Percentiles rank a stretch among this genome's conserved stretches.
phyloP scores from a whole-genome alignment of 2,329 filamentous ascomycete genomes.

The Beauveria sp. region DNA sequence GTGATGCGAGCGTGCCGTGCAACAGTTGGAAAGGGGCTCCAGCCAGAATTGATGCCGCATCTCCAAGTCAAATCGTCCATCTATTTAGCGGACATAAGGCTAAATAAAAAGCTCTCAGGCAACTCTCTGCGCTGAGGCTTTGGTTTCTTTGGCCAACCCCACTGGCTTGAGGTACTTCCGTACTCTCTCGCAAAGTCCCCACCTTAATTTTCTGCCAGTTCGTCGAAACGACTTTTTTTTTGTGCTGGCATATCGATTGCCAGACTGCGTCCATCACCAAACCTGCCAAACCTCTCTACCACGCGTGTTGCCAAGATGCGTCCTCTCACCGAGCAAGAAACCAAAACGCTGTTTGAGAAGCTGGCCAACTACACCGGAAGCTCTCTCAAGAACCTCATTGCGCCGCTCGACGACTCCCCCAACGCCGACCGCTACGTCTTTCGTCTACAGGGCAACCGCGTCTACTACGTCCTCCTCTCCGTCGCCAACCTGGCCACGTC shows the following conservation, averaged over 20 bases:
- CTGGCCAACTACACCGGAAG: constrained; percentile 88
- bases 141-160: not conserved
- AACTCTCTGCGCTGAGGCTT: not conserved
- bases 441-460: constrained; percentile 70
- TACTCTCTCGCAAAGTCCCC: not conserved
- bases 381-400: constrained; percentile 78
- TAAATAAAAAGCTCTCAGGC: not conserved
- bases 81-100: not conserved
- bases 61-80: not conserved
- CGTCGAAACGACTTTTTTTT: not conserved
- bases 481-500: constrained; percentile 88
- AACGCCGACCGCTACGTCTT: constrained; percentile 77
- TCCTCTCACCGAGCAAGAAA: constrained; percentile 71
- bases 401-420: constrained; percentile 59
- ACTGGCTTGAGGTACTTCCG: not conserved
- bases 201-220: constrained; percentile 3
- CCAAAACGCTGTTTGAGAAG: constrained; percentile 80
- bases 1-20: not conserved
- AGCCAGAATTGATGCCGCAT: not conserved
- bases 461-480: constrained; percentile 87
- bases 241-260: not conserved
- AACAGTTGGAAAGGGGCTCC: not conserved
- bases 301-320: constrained; percentile 52
- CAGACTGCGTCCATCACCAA: not conserved
- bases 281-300: not conserved